These are phyloP conservation scores for Debaryomyces prosopidis DNA, from an alignment of 805 yeast genomes.

Conservation along the genomic window DNA sequence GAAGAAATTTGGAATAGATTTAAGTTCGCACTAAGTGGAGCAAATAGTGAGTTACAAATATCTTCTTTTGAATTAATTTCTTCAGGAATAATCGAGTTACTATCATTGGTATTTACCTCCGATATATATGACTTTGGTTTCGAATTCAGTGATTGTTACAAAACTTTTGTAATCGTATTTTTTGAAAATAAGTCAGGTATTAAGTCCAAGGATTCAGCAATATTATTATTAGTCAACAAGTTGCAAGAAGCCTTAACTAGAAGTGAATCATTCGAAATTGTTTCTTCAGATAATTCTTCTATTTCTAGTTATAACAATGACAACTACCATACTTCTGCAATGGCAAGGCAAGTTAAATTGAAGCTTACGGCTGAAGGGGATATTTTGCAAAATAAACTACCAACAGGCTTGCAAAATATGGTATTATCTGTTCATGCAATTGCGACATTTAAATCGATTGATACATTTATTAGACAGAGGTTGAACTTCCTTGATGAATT, in stretches of 20 bases:
- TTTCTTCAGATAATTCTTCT: slow-evolving; percentile 32
- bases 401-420: slow-evolving; percentile 28
- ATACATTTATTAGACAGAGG: slow-evolving; percentile 46
- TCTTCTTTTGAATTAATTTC: slow-evolving; percentile 77
- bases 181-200: slow-evolving; percentile 19
- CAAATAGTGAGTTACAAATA: slow-evolving; percentile 22
- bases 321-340: slow-evolving; percentile 49
- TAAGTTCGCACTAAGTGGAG: slow-evolving; percentile 13
- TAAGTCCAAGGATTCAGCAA: slow-evolving; percentile 25
- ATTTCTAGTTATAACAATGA: slow-evolving; percentile 11
- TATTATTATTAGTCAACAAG: slow-evolving; percentile 51
- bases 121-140: slow-evolving; percentile 17
- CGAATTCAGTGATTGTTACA: slow-evolving; percentile 35
- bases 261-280: slow-evolving; percentile 69
- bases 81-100: slow-evolving; percentile 58
- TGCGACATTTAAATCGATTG: slow-evolving; percentile 57
- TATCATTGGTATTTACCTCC: slow-evolving; percentile 35
- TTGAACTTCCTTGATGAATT: slow-evolving; percentile 30
- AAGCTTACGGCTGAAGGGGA: slow-evolving; percentile 37
- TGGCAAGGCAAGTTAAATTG: slow-evolving; percentile 72
- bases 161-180: slow-evolving; percentile 47
- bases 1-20: slow-evolving; percentile 23
- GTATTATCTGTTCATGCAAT: slow-evolving; percentile 57
- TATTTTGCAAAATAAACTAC: slow-evolving; percentile 13
- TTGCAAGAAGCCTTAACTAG: slow-evolving; percentile 75